Conservation (phyloP, 768 basidiomycete genomes). For the Kwoniella botswanensis region DNA sequence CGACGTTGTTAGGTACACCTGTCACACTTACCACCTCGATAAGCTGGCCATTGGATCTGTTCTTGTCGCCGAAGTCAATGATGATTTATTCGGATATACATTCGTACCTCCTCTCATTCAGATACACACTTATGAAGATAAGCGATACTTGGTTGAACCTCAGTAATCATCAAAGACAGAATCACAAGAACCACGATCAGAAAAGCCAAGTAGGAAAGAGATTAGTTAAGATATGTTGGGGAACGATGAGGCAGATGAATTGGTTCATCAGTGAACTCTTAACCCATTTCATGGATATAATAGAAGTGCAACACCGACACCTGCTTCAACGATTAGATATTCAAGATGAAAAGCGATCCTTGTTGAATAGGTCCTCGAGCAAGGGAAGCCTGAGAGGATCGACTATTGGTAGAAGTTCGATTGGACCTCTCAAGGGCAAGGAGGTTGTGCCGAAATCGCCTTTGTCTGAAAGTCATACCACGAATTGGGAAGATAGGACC, state of each 20-base stretch:
- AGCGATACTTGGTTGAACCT: constrained; percentile 83
- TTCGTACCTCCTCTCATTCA: constrained; percentile 78
- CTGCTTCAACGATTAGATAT: constrained; percentile 65
- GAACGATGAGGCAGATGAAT: constrained; percentile 81
- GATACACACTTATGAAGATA: constrained; percentile 80
- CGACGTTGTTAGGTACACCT: constrained; percentile 77
- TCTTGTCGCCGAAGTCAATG: constrained; percentile 77
- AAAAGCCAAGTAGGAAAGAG: constrained; percentile 65
- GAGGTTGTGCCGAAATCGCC: constrained; percentile 6
- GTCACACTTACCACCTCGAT: constrained; percentile 72
- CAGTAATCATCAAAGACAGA: constrained; percentile 81
- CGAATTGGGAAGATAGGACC: constrained; percentile 25
- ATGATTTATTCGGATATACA: constrained; percentile 76
- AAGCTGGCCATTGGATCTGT: constrained; percentile 87
- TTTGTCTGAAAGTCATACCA: constrained; percentile 17
- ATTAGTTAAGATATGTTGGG: constrained; percentile 81
- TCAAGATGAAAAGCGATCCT: background rate
- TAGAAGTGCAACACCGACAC: constrained; percentile 78
- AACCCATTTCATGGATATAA: constrained; percentile 88
- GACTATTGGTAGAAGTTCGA: constrained; percentile 2
- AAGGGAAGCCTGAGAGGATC: constrained; percentile 27
- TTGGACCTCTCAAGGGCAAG: background rate
- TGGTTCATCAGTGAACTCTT: constrained; percentile 87
- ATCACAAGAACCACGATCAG: constrained; percentile 77
- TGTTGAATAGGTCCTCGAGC: constrained; percentile 20